Base-by-base conservation (phyloP, 2,329 filamentous ascomycete species). In the Penicillium psychrosexuale region DNA sequence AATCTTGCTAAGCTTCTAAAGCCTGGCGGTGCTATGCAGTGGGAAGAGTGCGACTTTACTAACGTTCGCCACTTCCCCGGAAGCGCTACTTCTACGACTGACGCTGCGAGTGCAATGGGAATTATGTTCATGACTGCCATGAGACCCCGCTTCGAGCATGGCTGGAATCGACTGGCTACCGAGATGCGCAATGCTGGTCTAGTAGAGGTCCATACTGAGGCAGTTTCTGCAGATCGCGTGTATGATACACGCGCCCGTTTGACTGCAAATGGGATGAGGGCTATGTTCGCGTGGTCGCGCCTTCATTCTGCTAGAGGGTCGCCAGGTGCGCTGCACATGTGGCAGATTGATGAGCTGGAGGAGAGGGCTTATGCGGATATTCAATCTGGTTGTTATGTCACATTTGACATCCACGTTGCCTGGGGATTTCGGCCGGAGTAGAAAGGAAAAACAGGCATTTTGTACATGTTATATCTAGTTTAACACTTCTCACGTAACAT, bases 21-120 rank as follows among this genome's bases (percentile, higher is more conserved):
- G 30, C 58, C 58, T 6, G 58, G 58, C 0, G 52, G 58, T 19
- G 58, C 48, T 8, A 37, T 60, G 17, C 58, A 60, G 28, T 60
- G 58, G 58, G 51, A 50, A 39, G 58, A 60, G 30, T 60, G 58
- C n/a, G 39, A 60, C 28, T 58, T 58, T n/a, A 33, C 34, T 3
- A 24, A 27, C 13, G 55, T 55, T 27, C 36, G 31, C 12, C 44
- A 53, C 17, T 19, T 53, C 1, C 36, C 44, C 6, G 15, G 51
- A n/a, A n/a, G 27, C 9, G 28, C 51, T 28, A 15, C 27, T 15
- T 45, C 51, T 13, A 48, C 51, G 6, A 40, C 13, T 1, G 22
- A 13, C 2, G 47, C 51, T 19, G 51, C 51, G 8, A 33, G 34
- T 13, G 3, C 27, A 3, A 53, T 53, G 22, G 51, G 51, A 6